Conservation (phyloP, 2,329 filamentous ascomycete genomes). For the Neoscytalidium dimidiatum region DNA sequence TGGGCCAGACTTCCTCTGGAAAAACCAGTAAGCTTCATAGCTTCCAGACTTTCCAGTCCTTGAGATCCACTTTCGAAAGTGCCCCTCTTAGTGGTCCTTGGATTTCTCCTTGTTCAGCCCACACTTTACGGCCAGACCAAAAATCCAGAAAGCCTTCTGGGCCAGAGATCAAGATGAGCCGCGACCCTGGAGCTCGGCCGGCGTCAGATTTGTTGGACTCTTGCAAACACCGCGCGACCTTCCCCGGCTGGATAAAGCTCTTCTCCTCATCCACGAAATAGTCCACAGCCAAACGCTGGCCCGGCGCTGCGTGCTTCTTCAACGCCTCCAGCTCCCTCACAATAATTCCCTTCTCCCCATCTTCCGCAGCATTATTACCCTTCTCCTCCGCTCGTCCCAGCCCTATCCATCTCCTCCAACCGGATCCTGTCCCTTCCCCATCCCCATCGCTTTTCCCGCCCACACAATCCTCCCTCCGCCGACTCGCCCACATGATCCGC, state of each 20-base stretch:
- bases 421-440: background rate
- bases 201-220: background rate
- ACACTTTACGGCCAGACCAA: slow-evolving; percentile 78
- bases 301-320: slow-evolving; percentile 47
- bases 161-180: slow-evolving; percentile 79
- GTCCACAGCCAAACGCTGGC: slow-evolving; percentile 52
- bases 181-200: background rate
- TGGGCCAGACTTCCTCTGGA: no score
- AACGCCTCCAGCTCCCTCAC: slow-evolving; percentile 65
- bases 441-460: slow-evolving; percentile 58
- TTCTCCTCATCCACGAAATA: slow-evolving; percentile 84
- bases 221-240: slow-evolving; percentile 32
- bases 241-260: slow-evolving; percentile 57
- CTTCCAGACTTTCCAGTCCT: slow-evolving; percentile 61
- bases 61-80: slow-evolving; percentile 60
- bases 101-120: slow-evolving; percentile 69
- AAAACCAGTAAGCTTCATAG: slow-evolving; percentile 41
- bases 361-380: slow-evolving; percentile 28
- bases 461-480: slow-evolving; percentile 64
- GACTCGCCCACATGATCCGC: slow-evolving; percentile 81
- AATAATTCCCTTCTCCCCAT: slow-evolving; percentile 49
- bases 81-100: slow-evolving; percentile 76
- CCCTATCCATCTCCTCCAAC: slow-evolving; percentile 2
- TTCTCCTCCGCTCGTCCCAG: background rate
- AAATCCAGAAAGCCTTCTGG: slow-evolving; percentile 85